phyloP scores from a whole-genome alignment of 2,329 filamentous ascomycete genomes.

The Alternaria metachromatica region DNA sequence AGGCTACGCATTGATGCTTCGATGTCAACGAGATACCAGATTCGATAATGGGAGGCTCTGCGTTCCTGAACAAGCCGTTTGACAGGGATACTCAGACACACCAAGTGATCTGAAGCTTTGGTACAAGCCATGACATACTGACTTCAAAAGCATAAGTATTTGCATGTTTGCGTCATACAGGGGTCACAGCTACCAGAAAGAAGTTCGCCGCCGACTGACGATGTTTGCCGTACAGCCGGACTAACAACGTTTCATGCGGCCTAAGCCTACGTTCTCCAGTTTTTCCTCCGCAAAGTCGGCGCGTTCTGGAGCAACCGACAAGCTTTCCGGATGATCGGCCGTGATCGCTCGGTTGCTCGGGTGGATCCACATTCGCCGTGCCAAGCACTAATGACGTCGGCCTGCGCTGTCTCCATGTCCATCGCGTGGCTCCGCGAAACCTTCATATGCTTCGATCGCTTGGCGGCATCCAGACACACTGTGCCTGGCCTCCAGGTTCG shows the following conservation, averaged over 20 bases:
- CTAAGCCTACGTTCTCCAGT: background rate
- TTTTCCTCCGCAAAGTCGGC: background rate
- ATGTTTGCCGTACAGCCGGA: background rate
- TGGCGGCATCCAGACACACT: background rate
- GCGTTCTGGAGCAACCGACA: background rate
- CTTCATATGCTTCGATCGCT: background rate
- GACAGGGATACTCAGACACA: background rate
- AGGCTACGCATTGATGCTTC: conserved; percentile 16
- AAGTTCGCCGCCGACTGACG: background rate
- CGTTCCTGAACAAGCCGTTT: conserved; percentile 19
- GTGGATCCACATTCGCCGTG: background rate
- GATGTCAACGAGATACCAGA: conserved; percentile 13
- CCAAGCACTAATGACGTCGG: background rate
- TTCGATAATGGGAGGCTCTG: conserved; percentile 31
- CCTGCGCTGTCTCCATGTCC: background rate
- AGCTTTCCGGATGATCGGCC: background rate
- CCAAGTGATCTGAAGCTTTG: background rate
- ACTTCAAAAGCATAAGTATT: background rate
- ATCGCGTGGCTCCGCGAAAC: background rate
- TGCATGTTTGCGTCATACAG: background rate
- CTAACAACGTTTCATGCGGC: background rate
- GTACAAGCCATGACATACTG: background rate
- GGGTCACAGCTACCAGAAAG: background rate
- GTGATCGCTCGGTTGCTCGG: background rate
- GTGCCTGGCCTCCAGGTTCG: background rate